phyloP scores from a whole-genome alignment of 139 green algal species.

The Volvox africanus region DNA sequence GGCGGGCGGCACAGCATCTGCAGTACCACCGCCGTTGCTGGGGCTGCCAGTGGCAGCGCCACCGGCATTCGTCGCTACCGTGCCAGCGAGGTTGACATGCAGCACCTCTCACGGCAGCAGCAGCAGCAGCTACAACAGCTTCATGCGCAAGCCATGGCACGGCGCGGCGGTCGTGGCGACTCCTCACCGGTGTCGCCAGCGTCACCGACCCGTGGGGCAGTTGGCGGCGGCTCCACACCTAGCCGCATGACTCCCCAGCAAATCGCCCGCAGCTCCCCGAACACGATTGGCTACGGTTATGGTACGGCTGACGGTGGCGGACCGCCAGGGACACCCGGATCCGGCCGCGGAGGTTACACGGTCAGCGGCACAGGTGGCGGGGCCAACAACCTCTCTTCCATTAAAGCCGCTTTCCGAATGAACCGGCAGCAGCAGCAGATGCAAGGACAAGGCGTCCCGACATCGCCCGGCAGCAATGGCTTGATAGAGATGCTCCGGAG shows the following conservation, averaged over 20 bases:
- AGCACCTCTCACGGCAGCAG: background rate
- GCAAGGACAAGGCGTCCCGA: background rate
- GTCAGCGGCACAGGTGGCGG: background rate
- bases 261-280: no score
- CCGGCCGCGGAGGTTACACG: background rate
- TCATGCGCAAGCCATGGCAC: background rate
- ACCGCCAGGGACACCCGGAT: background rate
- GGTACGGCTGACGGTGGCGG: background rate
- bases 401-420: background rate
- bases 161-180: background rate
- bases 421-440: slow-evolving; percentile 7
- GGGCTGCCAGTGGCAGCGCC: slow-evolving; percentile 3
- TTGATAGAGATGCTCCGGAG: no score
- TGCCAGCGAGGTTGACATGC: background rate
- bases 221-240: background rate
- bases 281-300: background rate
- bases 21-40: background rate
- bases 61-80: background rate
- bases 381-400: background rate
- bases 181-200: background rate
- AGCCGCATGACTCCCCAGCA: background rate
- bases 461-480: background rate
- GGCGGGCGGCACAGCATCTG: background rate
- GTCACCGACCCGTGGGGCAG: background rate
- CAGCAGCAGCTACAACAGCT: background rate